Conservation (phyloP, 345 rosid species). For the Citrus glauca region DNA sequence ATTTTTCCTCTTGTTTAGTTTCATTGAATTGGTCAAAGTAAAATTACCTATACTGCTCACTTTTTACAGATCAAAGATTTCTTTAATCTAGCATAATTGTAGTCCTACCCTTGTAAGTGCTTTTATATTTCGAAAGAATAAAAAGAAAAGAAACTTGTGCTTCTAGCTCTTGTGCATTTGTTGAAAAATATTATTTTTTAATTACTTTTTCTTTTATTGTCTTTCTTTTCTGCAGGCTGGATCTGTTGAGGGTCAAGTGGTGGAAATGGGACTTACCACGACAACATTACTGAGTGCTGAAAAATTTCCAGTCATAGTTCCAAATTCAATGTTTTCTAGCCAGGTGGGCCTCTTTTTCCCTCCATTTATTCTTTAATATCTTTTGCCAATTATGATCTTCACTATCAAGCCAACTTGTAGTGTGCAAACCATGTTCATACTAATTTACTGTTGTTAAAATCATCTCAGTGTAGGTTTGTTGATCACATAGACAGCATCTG, state of each 20-base stretch:
- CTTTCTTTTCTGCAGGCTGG: constrained; percentile 62
- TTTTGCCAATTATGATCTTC: background rate
- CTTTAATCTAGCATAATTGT: background rate
- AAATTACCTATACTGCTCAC: too few relatives aligned
- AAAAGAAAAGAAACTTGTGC: background rate
- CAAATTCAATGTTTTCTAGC: constrained; percentile 91
- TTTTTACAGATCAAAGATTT: background rate
- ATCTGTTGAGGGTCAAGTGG: constrained; percentile 86
- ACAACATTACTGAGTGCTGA: constrained; percentile 75
- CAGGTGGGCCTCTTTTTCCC: constrained; percentile 48
- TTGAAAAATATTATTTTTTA: background rate
- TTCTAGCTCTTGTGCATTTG: background rate
- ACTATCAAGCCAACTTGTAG: background rate
- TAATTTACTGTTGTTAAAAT: background rate
- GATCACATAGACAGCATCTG: background rate
- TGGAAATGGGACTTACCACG: constrained; percentile 86
- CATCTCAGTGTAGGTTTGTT: background rate
- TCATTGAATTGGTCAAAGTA: background rate
- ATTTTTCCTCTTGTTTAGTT: background rate
- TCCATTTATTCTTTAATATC: background rate
- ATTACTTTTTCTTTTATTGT: background rate
- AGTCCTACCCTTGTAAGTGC: background rate
- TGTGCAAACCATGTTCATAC: background rate
- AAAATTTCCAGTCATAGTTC: constrained; percentile 81
- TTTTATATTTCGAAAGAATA: background rate